A percentile compares a stretch with the other conserved stretches of the same genome.
phyloP scores from a whole-genome alignment of 305 asterid genomes.

The Fraxinus paxiana region DNA sequence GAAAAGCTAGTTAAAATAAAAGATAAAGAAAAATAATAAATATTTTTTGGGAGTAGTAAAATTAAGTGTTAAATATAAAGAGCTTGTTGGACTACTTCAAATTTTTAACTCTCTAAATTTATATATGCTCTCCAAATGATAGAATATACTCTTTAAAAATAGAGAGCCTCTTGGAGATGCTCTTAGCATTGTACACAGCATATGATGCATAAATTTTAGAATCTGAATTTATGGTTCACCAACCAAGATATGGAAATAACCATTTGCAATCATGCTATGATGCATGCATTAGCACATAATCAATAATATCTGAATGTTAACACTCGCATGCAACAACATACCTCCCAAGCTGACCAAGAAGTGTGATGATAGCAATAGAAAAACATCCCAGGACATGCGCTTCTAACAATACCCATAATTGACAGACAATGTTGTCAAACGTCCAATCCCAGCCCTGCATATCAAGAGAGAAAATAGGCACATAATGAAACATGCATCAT shows the following conservation, averaged over 20 bases:
- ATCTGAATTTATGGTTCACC: background rate
- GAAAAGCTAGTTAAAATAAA: too few species aligned
- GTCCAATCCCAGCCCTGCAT: constrained; percentile 88
- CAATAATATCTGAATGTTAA: background rate
- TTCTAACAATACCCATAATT: constrained; percentile 44
- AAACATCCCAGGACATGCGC: constrained; percentile 37
- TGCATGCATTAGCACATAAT: background rate
- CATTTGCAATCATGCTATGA: background rate
- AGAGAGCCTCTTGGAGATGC: too few species aligned
- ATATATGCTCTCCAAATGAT: too few species aligned
- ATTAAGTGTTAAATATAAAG: too few species aligned
- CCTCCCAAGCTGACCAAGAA: constrained; percentile 89
- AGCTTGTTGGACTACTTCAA: too few species aligned
- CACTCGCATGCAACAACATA: constrained; percentile 12
- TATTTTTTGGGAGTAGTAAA: too few species aligned
- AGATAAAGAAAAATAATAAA: too few species aligned
- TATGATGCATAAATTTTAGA: background rate
- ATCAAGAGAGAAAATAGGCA: constrained; percentile 7
- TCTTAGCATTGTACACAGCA: background rate
- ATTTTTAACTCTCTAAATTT: too few species aligned
- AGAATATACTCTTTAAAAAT: too few species aligned
- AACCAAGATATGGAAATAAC: background rate
- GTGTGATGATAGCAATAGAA: constrained; percentile 50
- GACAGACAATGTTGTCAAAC: constrained; percentile 40
- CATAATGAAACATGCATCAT: constrained; percentile 14